Conservation (phyloP, 2,329 filamentous ascomycete species). For the Sporothrix protearum region DNA sequence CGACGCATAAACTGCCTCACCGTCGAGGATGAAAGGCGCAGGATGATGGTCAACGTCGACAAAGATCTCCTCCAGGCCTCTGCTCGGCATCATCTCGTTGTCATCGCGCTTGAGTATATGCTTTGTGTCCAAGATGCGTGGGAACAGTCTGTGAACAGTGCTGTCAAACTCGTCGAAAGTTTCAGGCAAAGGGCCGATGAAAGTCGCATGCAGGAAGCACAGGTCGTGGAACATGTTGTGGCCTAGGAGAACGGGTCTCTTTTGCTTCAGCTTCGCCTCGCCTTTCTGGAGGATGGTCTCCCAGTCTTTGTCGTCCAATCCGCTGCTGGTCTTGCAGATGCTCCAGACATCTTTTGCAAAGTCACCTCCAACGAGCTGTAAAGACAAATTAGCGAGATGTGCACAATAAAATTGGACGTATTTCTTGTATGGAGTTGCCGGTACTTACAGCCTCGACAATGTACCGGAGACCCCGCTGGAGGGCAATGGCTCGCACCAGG, state of each 20-base stretch:
- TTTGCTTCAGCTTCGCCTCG: constrained; percentile 34
- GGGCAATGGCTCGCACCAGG: constrained; percentile 21
- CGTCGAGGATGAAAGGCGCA: constrained; percentile 3
- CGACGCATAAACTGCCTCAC: not conserved
- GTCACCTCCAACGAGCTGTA: constrained; percentile 32
- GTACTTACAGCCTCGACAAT: constrained; percentile 26
- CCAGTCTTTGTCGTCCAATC: not conserved
- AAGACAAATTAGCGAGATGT: not conserved
- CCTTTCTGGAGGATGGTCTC: constrained; percentile 26
- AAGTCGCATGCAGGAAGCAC: constrained; percentile 60
- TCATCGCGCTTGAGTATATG: constrained; percentile 67
- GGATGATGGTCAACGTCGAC: not conserved
- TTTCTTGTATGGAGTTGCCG: no score
- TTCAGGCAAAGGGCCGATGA: constrained; percentile 55
- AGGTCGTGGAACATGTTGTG: constrained; percentile 65
- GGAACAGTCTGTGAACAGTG: constrained; percentile 46
- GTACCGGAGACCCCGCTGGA: constrained; percentile 27
- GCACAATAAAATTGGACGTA: not conserved
- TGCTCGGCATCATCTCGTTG: constrained; percentile 66
- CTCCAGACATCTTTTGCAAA: constrained; percentile 29
- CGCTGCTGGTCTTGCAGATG: not conserved
- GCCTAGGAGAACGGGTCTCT: constrained; percentile 50
- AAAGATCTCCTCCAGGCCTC: constrained; percentile 27
- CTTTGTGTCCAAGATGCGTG: constrained; percentile 61
- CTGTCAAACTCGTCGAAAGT: constrained; percentile 51